Percentiles rank a stretch among this genome's conserved stretches.
These are phyloP conservation scores for Macrolepiota albuminosa DNA, from an alignment of 768 basidiomycete genomes.

Conservation along the genomic window DNA sequence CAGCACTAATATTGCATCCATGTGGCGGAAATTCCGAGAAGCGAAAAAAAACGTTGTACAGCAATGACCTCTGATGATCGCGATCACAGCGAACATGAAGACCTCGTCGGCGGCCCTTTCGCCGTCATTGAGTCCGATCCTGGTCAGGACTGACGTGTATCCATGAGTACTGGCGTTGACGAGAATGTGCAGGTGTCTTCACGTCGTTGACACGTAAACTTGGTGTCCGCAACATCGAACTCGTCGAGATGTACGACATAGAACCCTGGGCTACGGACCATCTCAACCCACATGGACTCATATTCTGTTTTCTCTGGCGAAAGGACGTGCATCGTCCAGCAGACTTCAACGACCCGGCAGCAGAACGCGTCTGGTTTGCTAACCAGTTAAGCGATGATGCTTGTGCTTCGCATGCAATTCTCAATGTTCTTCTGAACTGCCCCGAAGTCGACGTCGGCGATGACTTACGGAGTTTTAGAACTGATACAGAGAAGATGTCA, in stretches of 20 bases:
- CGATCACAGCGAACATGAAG: conserved; percentile 17
- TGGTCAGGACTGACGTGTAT: conserved; percentile 22
- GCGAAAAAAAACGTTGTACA: conserved; percentile 4
- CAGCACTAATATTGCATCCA: not conserved
- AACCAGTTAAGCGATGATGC: conserved; percentile 66
- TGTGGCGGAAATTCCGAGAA: not conserved
- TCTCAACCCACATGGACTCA: conserved; percentile 52
- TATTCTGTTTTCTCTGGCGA: conserved; percentile 59
- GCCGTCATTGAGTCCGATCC: conserved; percentile 59
- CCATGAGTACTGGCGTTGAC: not conserved
- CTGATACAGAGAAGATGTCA: conserved; percentile 52
- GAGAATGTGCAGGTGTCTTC: conserved; percentile 44
- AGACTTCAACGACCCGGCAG: conserved; percentile 49
- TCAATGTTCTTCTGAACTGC: conserved; percentile 58
- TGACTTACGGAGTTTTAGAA: conserved; percentile 37
- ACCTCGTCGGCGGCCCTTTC: conserved; percentile 59
- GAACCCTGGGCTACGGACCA: conserved; percentile 62
- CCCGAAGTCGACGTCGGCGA: conserved; percentile 44
- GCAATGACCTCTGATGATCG: conserved; percentile 2
- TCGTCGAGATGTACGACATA: conserved; percentile 58
- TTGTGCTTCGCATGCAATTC: conserved; percentile 57
- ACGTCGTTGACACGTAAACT: conserved; percentile 50
- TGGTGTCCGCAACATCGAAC: conserved; percentile 47
- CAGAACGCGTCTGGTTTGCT: conserved; percentile 60
- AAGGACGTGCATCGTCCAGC: conserved; percentile 41